Evolutionary conservation across 106 monocot genomes (phyloP).

Genomic region (Allium cepa): DNA sequence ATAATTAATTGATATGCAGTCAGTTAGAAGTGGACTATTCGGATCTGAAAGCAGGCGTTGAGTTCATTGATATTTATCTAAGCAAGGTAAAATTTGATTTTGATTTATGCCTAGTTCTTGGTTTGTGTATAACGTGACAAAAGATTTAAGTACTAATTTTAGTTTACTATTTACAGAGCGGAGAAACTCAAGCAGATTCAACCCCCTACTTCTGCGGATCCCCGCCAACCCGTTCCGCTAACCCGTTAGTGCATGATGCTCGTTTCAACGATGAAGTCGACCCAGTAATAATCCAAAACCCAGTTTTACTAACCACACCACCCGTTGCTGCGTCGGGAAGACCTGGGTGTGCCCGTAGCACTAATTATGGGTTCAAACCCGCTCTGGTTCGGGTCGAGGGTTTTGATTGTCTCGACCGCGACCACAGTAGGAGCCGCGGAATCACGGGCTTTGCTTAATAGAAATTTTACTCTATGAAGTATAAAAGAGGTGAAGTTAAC

Average conservation of each 20-base stretch:
- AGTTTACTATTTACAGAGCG: not conserved
- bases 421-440: constrained; percentile 13
- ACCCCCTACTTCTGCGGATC: constrained; percentile 17
- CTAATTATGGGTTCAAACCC: constrained; percentile 29
- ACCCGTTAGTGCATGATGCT: constrained; percentile 20
- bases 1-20: not conserved
- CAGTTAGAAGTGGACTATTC: constrained; percentile 1
- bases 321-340: not conserved
- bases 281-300: not conserved
- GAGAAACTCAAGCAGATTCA: constrained; percentile 2
- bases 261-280: constrained; percentile 9
- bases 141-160: not conserved
- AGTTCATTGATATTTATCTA: constrained; percentile 11
- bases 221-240: constrained; percentile 22
- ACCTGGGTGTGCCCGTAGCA: not conserved
- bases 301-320: not conserved
- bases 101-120: not conserved
- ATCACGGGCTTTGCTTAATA: constrained; percentile 30
- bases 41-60: constrained; percentile 2
- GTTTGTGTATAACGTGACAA: not conserved
- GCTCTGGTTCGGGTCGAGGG: constrained; percentile 37
- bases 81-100: not conserved
- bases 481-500: no score
- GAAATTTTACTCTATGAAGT: not conserved
- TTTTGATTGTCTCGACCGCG: constrained; percentile 31